Evolutionary conservation across 257 asterid species (phyloP).

Genomic region (Anisodus tanguticus): DNA sequence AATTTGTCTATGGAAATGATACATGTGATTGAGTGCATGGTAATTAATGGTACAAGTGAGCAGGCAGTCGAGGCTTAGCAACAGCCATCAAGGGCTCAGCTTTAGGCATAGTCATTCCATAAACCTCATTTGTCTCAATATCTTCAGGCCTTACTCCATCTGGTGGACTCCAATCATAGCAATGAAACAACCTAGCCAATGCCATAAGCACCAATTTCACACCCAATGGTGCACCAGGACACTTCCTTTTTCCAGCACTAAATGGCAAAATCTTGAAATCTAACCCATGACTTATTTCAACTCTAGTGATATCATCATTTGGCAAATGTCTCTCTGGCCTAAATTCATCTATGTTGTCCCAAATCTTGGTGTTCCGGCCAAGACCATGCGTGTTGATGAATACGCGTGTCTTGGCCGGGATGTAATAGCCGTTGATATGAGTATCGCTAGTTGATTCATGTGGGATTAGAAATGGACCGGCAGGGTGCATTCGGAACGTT

Average conservation of each 20-base stretch:
- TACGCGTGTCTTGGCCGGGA: conserved; percentile 83
- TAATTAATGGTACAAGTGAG: conserved; percentile 56
- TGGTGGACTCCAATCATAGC: conserved; percentile 78
- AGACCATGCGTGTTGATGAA: conserved; percentile 93
- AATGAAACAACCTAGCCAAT: conserved; percentile 78
- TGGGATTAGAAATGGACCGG: conserved; percentile 94
- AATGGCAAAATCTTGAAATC: conserved; percentile 92
- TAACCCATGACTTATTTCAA: conserved; percentile 92
- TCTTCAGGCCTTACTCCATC: conserved; percentile 59
- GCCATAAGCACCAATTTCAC: conserved; percentile 86
- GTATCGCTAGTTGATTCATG: conserved; percentile 80
- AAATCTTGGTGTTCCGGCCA: conserved; percentile 77
- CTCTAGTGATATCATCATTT: conserved; percentile 53
- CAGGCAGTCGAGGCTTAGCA: conserved; percentile 67
- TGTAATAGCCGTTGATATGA: conserved; percentile 68
- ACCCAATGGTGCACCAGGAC: conserved; percentile 99
- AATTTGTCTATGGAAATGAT: background rate
- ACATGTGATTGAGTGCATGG: conserved; percentile 8
- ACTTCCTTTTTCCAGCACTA: conserved; percentile 90
- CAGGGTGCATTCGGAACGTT: conserved; percentile 94
- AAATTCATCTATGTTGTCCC: conserved; percentile 76
- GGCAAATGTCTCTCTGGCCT: conserved; percentile 79
- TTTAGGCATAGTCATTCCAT: conserved; percentile 97
- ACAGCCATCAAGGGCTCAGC: conserved; percentile 66
- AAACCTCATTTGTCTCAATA: conserved; percentile 83